These are phyloP conservation scores for Boletus edulis DNA, from an alignment of 768 basidiomycete species.

Conservation along the genomic window DNA sequence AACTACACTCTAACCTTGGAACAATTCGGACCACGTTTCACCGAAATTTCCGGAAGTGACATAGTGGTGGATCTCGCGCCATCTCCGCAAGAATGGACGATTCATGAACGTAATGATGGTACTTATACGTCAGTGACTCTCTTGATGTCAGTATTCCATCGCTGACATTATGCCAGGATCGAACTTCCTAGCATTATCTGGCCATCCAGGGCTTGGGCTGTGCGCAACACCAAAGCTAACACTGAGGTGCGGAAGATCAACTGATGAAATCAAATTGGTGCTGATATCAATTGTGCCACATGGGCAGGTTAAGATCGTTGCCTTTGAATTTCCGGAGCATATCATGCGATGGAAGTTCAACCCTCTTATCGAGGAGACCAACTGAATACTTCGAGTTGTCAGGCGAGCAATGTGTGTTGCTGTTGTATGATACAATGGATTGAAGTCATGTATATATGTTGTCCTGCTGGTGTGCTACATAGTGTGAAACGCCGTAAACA, in stretches of 20 bases:
- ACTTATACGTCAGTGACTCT: not conserved
- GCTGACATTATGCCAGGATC: not conserved
- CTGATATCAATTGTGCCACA: not conserved
- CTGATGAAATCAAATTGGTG: not conserved
- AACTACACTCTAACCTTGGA: not conserved
- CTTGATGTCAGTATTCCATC: not conserved
- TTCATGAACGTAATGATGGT: not conserved
- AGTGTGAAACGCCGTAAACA: no score
- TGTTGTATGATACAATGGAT: no score
- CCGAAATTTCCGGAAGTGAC: accelerated
- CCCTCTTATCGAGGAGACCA: no score
- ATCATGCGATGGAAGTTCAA: not conserved
- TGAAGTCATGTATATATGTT: no score
- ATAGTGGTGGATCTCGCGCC: not conserved
- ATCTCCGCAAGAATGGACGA: not conserved
- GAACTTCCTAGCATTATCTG: not conserved
- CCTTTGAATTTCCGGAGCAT: not conserved
- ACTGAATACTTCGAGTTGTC: no score
- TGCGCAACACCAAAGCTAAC: not conserved
- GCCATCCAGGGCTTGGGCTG: not conserved
- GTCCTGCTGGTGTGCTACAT: no score
- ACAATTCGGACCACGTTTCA: not conserved
- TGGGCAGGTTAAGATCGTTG: not conserved
- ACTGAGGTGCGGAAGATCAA: not conserved
- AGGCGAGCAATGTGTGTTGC: no score